Evolutionary conservation across 176 grass and related monocot species (phyloP).

Genomic region (Eleusine coracana): DNA sequence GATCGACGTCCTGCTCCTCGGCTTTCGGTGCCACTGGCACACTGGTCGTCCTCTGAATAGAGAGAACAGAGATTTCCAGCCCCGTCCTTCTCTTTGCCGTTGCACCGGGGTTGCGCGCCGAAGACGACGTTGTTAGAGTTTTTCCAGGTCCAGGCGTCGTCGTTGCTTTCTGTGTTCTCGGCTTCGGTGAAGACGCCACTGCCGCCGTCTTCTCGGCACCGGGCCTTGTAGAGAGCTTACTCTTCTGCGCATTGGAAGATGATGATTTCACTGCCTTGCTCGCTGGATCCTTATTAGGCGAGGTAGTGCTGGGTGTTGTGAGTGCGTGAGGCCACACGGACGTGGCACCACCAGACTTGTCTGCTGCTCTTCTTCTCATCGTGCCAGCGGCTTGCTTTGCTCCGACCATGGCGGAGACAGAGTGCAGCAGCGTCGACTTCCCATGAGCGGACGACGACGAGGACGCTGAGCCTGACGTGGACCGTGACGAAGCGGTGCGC

Average conservation of each 20-base stretch:
- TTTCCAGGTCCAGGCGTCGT: background rate
- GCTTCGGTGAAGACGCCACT: constrained; percentile 19
- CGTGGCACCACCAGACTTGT: constrained; percentile 14
- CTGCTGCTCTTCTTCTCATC: constrained; percentile 26
- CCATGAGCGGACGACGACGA: background rate
- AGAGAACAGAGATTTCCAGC: background rate
- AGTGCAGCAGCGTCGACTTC: constrained; percentile 12
- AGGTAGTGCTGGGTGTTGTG: background rate
- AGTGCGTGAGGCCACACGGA: constrained; percentile 35
- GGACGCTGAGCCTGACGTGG: background rate
- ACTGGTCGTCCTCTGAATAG: constrained; percentile 41
- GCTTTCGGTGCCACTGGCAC: background rate
- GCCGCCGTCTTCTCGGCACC: background rate
- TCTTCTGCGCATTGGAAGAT: constrained; percentile 11
- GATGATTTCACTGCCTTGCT: constrained; percentile 15
- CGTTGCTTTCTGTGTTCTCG: constrained; percentile 25
- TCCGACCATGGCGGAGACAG: background rate
- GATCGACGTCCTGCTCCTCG: constrained; percentile 26
- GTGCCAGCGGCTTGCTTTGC: background rate
- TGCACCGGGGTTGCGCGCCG: background rate
- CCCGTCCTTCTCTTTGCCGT: constrained; percentile 7
- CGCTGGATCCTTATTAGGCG: constrained; percentile 16
- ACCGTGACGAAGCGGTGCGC: constrained; percentile 21
- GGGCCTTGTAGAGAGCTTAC: constrained; percentile 35
- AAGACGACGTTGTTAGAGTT: background rate